These are phyloP conservation scores for Tubosaeta brunneosetosa DNA, from an alignment of 768 basidiomycete genomes.

Conservation along the genomic window DNA sequence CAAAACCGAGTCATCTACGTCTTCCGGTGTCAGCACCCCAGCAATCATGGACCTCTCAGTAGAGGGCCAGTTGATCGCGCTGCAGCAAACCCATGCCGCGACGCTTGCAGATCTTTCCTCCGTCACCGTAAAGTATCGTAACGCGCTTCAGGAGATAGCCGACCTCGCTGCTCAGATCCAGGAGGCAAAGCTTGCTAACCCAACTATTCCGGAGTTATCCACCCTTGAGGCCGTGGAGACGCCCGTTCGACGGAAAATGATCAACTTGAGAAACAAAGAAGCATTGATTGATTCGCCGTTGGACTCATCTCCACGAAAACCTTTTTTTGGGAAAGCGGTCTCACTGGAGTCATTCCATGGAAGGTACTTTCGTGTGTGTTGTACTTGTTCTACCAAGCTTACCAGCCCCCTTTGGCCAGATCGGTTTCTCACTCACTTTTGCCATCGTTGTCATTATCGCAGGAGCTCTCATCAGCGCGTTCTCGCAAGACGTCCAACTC, in stretches of 20 bases:
- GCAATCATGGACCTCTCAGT: slow-evolving; percentile 36
- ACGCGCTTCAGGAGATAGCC: slow-evolving; percentile 88
- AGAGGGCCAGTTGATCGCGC: slow-evolving; percentile 59
- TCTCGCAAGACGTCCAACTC: slow-evolving; percentile 81
- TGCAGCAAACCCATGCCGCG: slow-evolving; percentile 80
- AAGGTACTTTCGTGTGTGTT: slow-evolving; percentile 47
- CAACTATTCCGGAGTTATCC: slow-evolving; percentile 39
- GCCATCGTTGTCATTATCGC: slow-evolving; percentile 94
- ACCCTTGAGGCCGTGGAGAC: slow-evolving; percentile 41
- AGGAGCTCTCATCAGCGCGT: slow-evolving; percentile 89
- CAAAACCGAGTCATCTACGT: slow-evolving; percentile 28
- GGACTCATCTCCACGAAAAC: slow-evolving; percentile 54
- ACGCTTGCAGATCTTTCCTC: slow-evolving; percentile 76
- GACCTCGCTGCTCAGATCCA: slow-evolving; percentile 89
- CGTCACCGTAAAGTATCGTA: slow-evolving; percentile 78
- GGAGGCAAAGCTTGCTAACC: slow-evolving; percentile 69
- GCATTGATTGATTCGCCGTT: slow-evolving; percentile 39
- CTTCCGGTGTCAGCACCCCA: slow-evolving; percentile 28
- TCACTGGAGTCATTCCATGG: slow-evolving; percentile 84
- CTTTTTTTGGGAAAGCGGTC: slow-evolving; percentile 86
- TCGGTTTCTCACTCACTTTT: slow-evolving; percentile 92
- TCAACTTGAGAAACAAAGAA: slow-evolving; percentile 48
- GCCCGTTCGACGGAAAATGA: slow-evolving; percentile 49
- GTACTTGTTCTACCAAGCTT: slow-evolving; percentile 2
- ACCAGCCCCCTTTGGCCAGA: slow-evolving; percentile 37